Conservation (phyloP, 768 basidiomycete species). For the Phaeotremella skinneri region DNA sequence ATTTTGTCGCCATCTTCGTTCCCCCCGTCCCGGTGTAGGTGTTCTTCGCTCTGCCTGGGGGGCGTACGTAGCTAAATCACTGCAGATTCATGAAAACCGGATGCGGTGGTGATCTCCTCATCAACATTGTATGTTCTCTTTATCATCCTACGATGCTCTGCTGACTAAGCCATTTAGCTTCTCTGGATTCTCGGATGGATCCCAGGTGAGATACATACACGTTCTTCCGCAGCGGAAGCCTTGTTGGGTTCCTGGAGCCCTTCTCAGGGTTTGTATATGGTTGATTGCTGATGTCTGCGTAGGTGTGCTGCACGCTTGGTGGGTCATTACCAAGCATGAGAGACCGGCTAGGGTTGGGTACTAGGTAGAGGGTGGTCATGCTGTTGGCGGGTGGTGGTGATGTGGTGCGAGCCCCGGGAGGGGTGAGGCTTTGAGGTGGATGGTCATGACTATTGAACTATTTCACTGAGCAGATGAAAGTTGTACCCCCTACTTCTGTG, state of each 20-base stretch:
- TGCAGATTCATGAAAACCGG: slow-evolving; percentile 21
- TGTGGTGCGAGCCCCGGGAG: too few relatives aligned
- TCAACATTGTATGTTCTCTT: slow-evolving; percentile 19
- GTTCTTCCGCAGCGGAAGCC: too few relatives aligned
- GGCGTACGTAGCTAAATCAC: slow-evolving; percentile 6
- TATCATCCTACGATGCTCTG: neutral
- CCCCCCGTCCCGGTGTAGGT: slow-evolving; percentile 47
- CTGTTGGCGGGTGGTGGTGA: neutral
- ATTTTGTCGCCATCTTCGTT: slow-evolving; percentile 49
- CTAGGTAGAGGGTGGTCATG: too few relatives aligned
- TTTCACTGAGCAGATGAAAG: too few relatives aligned
- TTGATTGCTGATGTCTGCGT: too few relatives aligned
- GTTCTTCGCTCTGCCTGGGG: neutral
- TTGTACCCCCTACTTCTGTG: too few relatives aligned
- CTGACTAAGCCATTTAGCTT: slow-evolving; percentile 8
- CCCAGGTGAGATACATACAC: slow-evolving; percentile 48
- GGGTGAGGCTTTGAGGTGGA: too few relatives aligned
- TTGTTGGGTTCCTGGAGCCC: too few relatives aligned
- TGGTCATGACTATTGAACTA: too few relatives aligned
- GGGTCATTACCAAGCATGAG: slow-evolving; percentile 36
- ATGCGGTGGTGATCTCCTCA: slow-evolving; percentile 14
- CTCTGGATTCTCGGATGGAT: slow-evolving; percentile 58
- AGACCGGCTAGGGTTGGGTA: slow-evolving; percentile 13
- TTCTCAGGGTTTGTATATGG: too few relatives aligned
- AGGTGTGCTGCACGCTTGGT: slow-evolving; percentile 59